Conservation (phyloP, 331 rosid species). For the Erythrophleum ivorense region DNA sequence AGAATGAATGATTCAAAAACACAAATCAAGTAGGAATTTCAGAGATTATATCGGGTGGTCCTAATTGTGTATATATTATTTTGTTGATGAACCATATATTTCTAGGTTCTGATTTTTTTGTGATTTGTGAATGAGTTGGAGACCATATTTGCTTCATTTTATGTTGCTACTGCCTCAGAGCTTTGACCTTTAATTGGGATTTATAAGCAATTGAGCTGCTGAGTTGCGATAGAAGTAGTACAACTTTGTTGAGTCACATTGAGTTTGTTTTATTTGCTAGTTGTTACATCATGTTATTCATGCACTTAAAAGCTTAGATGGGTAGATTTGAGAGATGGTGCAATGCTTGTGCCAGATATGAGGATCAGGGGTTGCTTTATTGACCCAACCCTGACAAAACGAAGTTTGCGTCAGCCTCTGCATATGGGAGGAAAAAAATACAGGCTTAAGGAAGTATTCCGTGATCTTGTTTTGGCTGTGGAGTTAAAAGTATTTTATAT, state of each 20-base stretch:
- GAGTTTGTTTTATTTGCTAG: neutral
- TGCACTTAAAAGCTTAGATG: neutral
- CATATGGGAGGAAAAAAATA: neutral
- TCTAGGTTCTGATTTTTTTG: neutral
- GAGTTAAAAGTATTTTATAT: neutral
- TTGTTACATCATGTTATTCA: neutral
- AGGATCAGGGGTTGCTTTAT: neutral
- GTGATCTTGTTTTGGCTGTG: neutral
- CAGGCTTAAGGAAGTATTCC: neutral
- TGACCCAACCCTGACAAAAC: neutral
- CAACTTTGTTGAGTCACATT: neutral
- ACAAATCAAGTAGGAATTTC: neutral
- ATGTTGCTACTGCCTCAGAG: neutral
- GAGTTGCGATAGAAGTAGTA: conserved; percentile 1
- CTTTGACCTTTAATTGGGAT: neutral
- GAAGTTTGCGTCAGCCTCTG: neutral
- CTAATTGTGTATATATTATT: neutral
- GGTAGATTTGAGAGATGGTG: neutral
- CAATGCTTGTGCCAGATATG: neutral
- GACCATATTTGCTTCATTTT: neutral
- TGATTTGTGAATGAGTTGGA: neutral
- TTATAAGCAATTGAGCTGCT: neutral
- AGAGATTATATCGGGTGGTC: neutral
- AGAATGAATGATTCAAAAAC: neutral
- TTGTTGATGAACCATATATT: neutral